phyloP scores from a whole-genome alignment of 352 stramenopile species.

The Globisporangium okanoganense region DNA sequence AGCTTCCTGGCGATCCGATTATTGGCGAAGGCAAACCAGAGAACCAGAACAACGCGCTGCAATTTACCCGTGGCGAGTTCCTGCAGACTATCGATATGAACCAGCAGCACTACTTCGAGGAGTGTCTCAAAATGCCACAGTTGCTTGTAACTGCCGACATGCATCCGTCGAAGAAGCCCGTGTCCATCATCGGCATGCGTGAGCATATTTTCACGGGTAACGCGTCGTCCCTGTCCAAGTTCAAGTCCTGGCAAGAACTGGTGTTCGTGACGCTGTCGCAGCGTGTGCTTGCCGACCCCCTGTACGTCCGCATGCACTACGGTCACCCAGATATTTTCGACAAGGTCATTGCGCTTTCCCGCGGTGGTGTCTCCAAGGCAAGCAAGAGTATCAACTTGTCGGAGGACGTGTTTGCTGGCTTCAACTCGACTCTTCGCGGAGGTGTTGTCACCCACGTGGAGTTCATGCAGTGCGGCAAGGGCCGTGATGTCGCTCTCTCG shows the following conservation, averaged over 20 bases:
- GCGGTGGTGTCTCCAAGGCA: conserved; percentile 72
- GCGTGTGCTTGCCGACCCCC: conserved; percentile 69
- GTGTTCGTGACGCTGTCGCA: conserved; percentile 81
- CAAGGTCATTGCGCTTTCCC: conserved; percentile 65
- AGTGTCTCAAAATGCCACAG: conserved; percentile 84
- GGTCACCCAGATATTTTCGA: conserved; percentile 82
- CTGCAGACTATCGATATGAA: conserved; percentile 89
- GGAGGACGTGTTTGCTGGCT: conserved; percentile 79
- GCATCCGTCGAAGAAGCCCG: conserved; percentile 64
- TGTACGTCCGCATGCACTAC: conserved; percentile 80
- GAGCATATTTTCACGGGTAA: conserved; percentile 84
- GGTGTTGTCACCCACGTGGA: conserved; percentile 70
- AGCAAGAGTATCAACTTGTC: conserved; percentile 82
- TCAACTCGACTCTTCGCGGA: conserved; percentile 64
- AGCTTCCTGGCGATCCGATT: conserved; percentile 75
- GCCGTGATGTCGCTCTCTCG: conserved; percentile 72
- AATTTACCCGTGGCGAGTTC: conserved; percentile 79
- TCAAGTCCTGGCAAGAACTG: conserved; percentile 77
- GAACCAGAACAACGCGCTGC: conserved; percentile 82
- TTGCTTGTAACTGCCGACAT: conserved; percentile 61
- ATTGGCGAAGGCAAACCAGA: conserved; percentile 79
- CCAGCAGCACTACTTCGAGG: conserved; percentile 85
- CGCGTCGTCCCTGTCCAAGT: conserved; percentile 72
- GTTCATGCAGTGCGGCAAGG: conserved; percentile 81
- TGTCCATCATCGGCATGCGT: conserved; percentile 82